Evolutionary conservation across 2,329 filamentous ascomycete genomes (phyloP), one percentile per base, ranked within the genome.

Genomic region (Mycosphaerella arachidis): DNA sequence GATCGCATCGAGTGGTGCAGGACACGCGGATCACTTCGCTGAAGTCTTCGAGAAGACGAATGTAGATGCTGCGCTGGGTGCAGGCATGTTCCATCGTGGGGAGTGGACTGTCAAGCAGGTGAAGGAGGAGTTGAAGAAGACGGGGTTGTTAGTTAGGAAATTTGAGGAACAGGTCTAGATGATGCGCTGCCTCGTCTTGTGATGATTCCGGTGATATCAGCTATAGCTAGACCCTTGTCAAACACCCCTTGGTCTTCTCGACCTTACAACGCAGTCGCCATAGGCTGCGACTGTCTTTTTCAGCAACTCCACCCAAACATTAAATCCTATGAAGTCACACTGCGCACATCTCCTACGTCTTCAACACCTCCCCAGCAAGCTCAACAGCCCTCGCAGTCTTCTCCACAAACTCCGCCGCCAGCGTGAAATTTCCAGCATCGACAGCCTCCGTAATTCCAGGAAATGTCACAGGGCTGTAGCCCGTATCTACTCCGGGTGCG

Each of bases 71-170:
- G 94, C 94, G 30, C 78, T 99, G 61, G 94, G 94, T 3, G 94
- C 94, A 8, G 94, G 94, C 56, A 99, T 99, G 88, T 99, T 99
- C 77, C 94, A 99, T 78, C 82, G 94, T 53, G 91, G 89, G 40
- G 93, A 99, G 78, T 99, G 93, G 76, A 96, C 92, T 0, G 93
- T 99, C 16, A 87, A 86, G 74, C 87, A 97, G 71, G 94, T 99
- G 52, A 99, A 99, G 77, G 88, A 95, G 60, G 84, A 90, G 71
- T 75, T 99, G 60, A 80, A 81, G 27, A 80, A 82, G 37, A 84
- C 86, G 70, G 90, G 90, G 0, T 80, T 96, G 59, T 74, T 91
- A 59, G 88, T 97, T n/a, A 83, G 94, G 63, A 84, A 86, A 59
- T 91, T 89, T 70, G 93, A 97, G 67, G 81, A 81, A 1, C 79